Evolutionary conservation across 306 rosid genomes (phyloP), one percentile per base, ranked within the genome.

Genomic region (Cicer arietinum): DNA sequence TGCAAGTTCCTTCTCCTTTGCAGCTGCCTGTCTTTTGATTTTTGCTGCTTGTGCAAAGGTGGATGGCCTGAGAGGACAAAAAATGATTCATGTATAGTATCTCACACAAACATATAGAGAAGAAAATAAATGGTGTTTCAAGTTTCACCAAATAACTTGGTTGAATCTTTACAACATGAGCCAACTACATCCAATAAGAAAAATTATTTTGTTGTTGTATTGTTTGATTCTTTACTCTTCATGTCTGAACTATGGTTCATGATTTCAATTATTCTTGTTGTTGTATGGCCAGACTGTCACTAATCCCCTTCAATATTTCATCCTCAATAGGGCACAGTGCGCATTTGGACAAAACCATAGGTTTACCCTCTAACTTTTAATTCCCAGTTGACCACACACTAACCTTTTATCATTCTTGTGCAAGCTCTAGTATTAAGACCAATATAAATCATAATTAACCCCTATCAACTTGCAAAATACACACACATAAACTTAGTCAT

Each of bases 41-140:
- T 90, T 89, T 8, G 99, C 92, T 35, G 95, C 96, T 82, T 90
- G 99, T 7, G 96, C 96, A 76, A 92, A 94, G 41, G 96, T 94
- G 25, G 96, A 89, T 50, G 95, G 97, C 86, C 98, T 91, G 78
- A 70, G 75, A 70, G 60, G 45, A 77, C 69, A 79, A 42, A 73
- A 17, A 46, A 41, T 46, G 52, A 44, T 69, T 73, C 53, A 65
- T 69, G 64, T 20, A 62, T 51, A 20, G 42, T 57, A 10, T 67
- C 44, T 35, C 67, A 9, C 40, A 69, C 41, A 52, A 50, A 52
- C 62, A 35, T 35, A 58, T 41, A 10, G 37, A 14, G 17, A 53
- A 17, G 4, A 20, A 51, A 44, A 63, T n/a, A 46, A 70, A 63
- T 22, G 41, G 43, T 43, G 37, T 18, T 73, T 73, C 56, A 10